Base-by-base conservation (phyloP, 306 rosid species). In the Sphenostylis stenocarpa region DNA sequence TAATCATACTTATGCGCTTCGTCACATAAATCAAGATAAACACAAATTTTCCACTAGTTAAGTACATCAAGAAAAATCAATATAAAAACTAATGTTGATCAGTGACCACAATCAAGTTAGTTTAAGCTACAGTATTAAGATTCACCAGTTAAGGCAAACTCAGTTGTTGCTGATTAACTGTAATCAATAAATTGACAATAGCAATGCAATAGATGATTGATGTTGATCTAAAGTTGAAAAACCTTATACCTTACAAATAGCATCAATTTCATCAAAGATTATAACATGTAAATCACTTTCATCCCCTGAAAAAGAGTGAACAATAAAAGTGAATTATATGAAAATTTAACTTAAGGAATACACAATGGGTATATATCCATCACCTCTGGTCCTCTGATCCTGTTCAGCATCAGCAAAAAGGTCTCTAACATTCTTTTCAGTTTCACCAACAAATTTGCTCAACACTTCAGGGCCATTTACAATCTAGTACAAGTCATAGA, bases 371-470 rank as follows among this genome's bases (percentile, higher is more conserved):
- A 64, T 80, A 60, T 75, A 62, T 74, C 56, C 81, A 82, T 87
- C 84, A 89, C 99, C 99, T 51, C 28, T 88, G 80, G 87, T 49
- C 85, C 89, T 92, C 80, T 96, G 98, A 74, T 96, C 99, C 68
- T 86, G 91, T 84, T 96, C 99, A 66, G 99, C 99, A 91, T 96
- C 99, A 47, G 98, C 97, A 89, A 96, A 96, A 76, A 96, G 94
- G 84, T 96, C 99, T 81, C 99, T 87, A 29, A 96, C 98, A 73
- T 96, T 96, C 85, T 96, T 96, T 80, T 96, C 99, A 64, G 98
- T 92, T 88, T 96, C 99, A 75, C 99, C 99, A 84, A 96, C 96
- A 70, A 84, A 96, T 79, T 96, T 96, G 89, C 94, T 96, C 88
- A 96, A 81, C 53, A 96, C 96, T 88, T 96, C 99, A 65, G 99